Evolutionary conservation across 768 basidiomycete species (phyloP), one percentile per base, ranked within the genome.

Genomic region (Steccherinum ochraceum): DNA sequence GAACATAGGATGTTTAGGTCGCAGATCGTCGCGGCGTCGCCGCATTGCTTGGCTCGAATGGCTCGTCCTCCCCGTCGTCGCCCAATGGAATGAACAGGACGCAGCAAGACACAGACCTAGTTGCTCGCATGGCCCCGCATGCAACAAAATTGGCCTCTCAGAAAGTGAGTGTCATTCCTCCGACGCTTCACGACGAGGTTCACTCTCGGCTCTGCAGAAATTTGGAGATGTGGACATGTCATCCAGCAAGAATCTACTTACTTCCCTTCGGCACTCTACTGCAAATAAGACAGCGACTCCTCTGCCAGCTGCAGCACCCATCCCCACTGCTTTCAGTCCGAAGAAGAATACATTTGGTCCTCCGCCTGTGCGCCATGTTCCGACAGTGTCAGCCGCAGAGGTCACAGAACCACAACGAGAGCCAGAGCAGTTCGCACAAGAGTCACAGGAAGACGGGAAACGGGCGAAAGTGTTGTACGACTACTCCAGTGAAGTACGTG

Each of bases 391-490:
- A 10, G 56, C 57, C 2, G 66, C 56, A 52, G 62, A 44, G 64
- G 59, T 61, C 4, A 67, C 68, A 30, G 68, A 65, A 25, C 65
- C 67, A 52, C 64, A 64, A 48, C 64, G 59, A 10, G 70, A 70
- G 55, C 61, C 62, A 2, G 71, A 72, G 42, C n/a, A 7, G 19
- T 5, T 10, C 10, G 11, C 41, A 10, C 10, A 43, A 23, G 67
- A 7, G 7, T 7, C 7, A 35, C 30, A 68, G 51, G 64, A 67
- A 26, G 30, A 16, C 7, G 30, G 86, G 85, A 3, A 84, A 86
- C 54, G 89, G 89, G 86, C 79, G 13, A 81, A 89, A 58, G 89
- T 72, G 3, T 57, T 88, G 64, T 91, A 90, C 60, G 87, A 86
- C 53, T 91, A 86, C 68, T 69, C 69, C 40, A 82, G 86, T 46